These are phyloP conservation scores for Immersiella caudata DNA, from an alignment of 495 filamentous ascomycete genomes.

Conservation along the genomic window DNA sequence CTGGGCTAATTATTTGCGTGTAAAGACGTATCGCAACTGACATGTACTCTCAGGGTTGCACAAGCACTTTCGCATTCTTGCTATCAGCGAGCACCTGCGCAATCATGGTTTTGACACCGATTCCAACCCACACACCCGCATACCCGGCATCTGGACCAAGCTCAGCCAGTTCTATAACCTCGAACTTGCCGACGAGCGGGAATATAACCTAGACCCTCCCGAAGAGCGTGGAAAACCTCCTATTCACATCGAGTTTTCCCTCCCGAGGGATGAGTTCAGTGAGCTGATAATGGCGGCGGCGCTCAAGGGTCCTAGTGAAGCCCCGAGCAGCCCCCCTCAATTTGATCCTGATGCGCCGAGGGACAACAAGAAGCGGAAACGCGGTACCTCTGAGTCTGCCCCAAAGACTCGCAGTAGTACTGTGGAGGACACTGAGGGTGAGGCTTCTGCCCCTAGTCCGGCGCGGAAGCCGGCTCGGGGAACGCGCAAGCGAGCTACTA, in stretches of 20 bases:
- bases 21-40: slow-evolving; percentile 5
- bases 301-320: slow-evolving; percentile 60
- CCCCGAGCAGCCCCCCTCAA: slow-evolving; percentile 56
- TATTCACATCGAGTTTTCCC: slow-evolving; percentile 67
- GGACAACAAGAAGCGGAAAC: slow-evolving; percentile 53
- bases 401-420: slow-evolving; percentile 53
- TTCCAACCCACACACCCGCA: slow-evolving; percentile 74
- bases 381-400: slow-evolving; percentile 39
- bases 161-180: slow-evolving; percentile 83
- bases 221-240: slow-evolving; percentile 57
- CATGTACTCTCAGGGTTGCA: slow-evolving; percentile 70
- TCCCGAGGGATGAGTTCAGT: slow-evolving; percentile 78
- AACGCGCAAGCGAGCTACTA: slow-evolving; percentile 44
- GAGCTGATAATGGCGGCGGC: slow-evolving; percentile 72
- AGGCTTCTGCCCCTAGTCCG: slow-evolving; percentile 41
- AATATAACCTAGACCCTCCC: slow-evolving; percentile 65
- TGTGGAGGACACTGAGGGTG: slow-evolving; percentile 58
- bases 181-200: slow-evolving; percentile 84
- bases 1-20: background rate
- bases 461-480: slow-evolving; percentile 41
- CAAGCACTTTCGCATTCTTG: slow-evolving; percentile 95
- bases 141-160: slow-evolving; percentile 90
- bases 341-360: slow-evolving; percentile 46
- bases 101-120: slow-evolving; percentile 80
- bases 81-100: slow-evolving; percentile 81